Percentiles rank a stretch among this genome's conserved stretches.
Conservation (phyloP, 148 eudicot species). For the Fagopyrum esculentum region DNA sequence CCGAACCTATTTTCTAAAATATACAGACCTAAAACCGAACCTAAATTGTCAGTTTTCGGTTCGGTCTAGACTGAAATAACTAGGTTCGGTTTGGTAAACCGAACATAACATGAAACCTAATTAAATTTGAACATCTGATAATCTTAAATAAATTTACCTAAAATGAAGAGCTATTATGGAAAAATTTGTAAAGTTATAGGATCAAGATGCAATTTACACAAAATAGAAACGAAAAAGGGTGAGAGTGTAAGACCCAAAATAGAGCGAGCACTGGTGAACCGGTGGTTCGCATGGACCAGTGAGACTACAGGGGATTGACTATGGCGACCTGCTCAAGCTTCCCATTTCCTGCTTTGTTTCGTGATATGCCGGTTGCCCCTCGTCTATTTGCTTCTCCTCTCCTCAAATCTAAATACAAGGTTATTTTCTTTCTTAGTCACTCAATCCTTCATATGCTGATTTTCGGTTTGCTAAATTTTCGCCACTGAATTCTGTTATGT, state of each 20-base stretch:
- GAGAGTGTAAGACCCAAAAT: background rate
- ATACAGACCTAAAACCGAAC: too few relatives aligned
- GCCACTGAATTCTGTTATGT: background rate
- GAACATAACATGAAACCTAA: too few relatives aligned
- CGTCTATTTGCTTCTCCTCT: slow-evolving; percentile 12
- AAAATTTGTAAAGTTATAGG: too few relatives aligned
- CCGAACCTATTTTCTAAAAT: too few relatives aligned
- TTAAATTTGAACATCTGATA: too few relatives aligned
- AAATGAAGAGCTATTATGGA: too few relatives aligned
- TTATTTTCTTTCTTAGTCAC: background rate
- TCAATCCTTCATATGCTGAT: background rate
- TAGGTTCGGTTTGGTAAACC: too few relatives aligned
- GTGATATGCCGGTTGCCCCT: slow-evolving; percentile 1
- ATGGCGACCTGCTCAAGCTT: slow-evolving; percentile 21
- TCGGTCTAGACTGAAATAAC: too few relatives aligned
- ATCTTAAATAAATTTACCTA: too few relatives aligned
- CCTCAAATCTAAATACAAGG: slow-evolving; percentile 23
- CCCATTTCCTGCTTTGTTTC: slow-evolving; percentile 18
- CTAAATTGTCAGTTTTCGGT: too few relatives aligned
- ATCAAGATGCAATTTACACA: too few relatives aligned
- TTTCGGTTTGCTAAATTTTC: background rate
- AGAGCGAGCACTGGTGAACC: background rate
- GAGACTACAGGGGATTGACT: background rate
- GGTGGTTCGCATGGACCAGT: background rate
- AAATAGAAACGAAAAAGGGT: background rate